phyloP scores from a whole-genome alignment of 2,329 filamentous ascomycete genomes.

The Cordyceps javanica region DNA sequence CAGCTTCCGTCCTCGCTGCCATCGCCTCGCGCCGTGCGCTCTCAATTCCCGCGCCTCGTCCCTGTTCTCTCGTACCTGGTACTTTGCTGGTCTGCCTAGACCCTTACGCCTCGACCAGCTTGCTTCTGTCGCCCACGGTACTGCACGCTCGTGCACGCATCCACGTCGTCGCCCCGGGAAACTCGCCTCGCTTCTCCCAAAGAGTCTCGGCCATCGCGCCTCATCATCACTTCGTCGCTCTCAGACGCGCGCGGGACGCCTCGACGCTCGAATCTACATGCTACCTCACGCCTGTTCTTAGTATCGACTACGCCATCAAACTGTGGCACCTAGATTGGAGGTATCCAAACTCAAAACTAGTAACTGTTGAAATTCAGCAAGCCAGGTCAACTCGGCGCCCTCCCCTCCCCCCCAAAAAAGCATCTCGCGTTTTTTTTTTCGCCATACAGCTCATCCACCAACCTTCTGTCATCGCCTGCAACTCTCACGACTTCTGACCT shows the following conservation, averaged over 20 bases:
- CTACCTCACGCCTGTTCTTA: neutral
- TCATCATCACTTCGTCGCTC: neutral
- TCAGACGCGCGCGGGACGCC: neutral
- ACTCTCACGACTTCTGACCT: neutral
- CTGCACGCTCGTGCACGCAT: neutral
- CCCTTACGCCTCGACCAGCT: neutral
- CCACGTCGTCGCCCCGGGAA: neutral
- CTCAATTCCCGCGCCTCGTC: neutral
- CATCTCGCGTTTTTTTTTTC: too few relatives aligned
- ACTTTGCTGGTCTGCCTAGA: neutral
- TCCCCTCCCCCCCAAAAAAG: too few relatives aligned
- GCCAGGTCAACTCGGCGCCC: too few relatives aligned
- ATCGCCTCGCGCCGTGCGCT: neutral
- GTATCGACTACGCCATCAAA: neutral
- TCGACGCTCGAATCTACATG: neutral
- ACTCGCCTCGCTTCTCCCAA: neutral
- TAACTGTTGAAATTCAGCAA: too few relatives aligned
- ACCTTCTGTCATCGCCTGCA: neutral
- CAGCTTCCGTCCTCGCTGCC: neutral
- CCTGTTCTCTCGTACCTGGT: slow-evolving; percentile 1
- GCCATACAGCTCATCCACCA: neutral
- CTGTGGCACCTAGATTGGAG: neutral
- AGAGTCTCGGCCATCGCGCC: neutral
- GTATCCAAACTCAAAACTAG: neutral
- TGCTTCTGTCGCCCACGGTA: neutral